Base-by-base conservation (phyloP, 208 protist genomes). In the Porcisia hertigi region DNA sequence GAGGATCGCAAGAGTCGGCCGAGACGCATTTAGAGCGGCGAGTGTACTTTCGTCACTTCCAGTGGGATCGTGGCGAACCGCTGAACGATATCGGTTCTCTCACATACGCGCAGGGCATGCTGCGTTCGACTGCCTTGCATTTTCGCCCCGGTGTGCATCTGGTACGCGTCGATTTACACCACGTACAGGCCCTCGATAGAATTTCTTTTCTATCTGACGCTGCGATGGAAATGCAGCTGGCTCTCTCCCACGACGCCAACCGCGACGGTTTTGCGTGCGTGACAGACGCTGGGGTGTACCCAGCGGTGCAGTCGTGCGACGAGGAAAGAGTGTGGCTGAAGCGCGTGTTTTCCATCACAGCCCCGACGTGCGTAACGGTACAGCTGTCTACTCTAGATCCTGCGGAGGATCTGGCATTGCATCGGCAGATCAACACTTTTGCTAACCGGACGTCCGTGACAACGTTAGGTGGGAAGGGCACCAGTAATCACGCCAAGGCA, bases 311-410 rank as follows among this genome's bases (percentile, higher is more conserved):
- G 18, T 36, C 62, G 7, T 45, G 67, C 39, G 84, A 89, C 49
- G 79, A 84, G 49, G 86, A 94, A 75, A 80, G 70, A 34, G 75
- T 97, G 14, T 96, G 92, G 91, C 88, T 97, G 66, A 97, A 97
- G 81, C 88, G 91, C 16, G 75, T 76, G 23, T 75, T 97, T 45
- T 79, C 71, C 25, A 82, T 97, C 59, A 79, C 83, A 54, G 77
- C 81, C 65, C 75, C 87, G 53, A 95, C 90, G 3, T 73, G 57
- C 23, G 34, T 92, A 39, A 93, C 91, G 49, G 74, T 94, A 43
- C 73, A 89, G n/a, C 75, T 97, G 12, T 85, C 83, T 14, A 89
- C 86, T 20, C 83, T 95, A 36, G 87, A 86, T 18, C 20, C 71
- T 9, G 71, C 25, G 4, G 90, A 93, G 65, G 88, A 95, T 80